These are phyloP conservation scores for Neurospora sp. DNA, from an alignment of 495 filamentous ascomycete genomes.

Conservation along the genomic window DNA sequence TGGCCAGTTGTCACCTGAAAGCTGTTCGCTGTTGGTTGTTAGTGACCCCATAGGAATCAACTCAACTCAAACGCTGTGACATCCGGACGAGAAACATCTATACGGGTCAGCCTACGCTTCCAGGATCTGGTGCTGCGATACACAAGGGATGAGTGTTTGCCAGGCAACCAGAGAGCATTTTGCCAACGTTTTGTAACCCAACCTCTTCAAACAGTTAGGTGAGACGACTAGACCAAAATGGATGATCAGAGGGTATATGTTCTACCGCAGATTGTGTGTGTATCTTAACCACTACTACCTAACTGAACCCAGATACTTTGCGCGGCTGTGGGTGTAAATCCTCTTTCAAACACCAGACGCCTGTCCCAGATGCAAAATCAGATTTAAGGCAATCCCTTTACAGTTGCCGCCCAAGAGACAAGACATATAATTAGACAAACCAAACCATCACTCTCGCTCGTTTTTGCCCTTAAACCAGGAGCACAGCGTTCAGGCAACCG, in stretches of 20 bases:
- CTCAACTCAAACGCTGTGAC: neutral
- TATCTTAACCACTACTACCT: constrained; percentile 1
- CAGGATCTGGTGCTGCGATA: too few relatives aligned
- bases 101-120: neutral
- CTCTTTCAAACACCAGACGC: constrained; percentile 19
- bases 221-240: neutral
- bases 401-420: neutral
- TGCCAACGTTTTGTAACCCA: neutral
- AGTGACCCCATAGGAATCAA: neutral
- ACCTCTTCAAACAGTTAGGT: neutral
- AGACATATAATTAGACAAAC: neutral
- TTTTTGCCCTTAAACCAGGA: constrained; percentile 24
- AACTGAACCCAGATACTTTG: constrained; percentile 1
- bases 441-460: neutral
- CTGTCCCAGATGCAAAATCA: constrained; percentile 13
- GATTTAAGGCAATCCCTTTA: neutral
- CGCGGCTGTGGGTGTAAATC: neutral
- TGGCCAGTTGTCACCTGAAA: neutral
- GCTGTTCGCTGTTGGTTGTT: neutral
- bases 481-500: constrained; percentile 35
- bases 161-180: neutral
- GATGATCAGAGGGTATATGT: neutral
- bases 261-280: neutral
- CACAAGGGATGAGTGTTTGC: too few relatives aligned
- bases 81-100: neutral